Base-by-base conservation (phyloP, 495 filamentous ascomycete species). In the Daldinia caldariorum region DNA sequence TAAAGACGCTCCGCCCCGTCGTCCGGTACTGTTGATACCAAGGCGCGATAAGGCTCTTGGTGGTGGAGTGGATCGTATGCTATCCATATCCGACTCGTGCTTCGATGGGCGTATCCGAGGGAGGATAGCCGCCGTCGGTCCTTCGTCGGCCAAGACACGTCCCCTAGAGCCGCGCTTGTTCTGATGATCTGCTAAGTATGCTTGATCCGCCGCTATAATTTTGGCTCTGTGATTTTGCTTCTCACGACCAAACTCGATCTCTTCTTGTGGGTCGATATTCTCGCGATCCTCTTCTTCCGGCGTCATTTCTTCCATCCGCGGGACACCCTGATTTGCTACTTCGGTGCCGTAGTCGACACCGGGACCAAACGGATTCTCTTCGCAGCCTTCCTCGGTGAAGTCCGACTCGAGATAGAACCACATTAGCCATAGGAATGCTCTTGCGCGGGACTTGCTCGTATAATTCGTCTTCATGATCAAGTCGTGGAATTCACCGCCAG, bases 321-420 rank as follows among this genome's bases (percentile, higher is more conserved):
- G 95, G 8, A 97, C 91, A 71, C 94, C 85, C 67, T 97, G 83
- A 88, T 88, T 80, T 83, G 93, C 79, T 84, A 84, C 63, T 80
- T 91, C 78, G 9, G 83, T 62, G 78, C 89, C 77, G 74, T 90
- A 79, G 80, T 89, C 78, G 74, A 90, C 79, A 18, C 95, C 95
- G 1, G 88, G 77, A 2, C 96, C 95, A 74, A 97, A 99, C 0
- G 95, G 95, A 77, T 98, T 99, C 62, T 91, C 89, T 43, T 89
- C 81, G 41, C 93, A 92, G 59, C 90, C 92, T 67, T 97, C 91
- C 54, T 87, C 84, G 4, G 89, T 89, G 74, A 97, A 97, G 76
- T 98, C 92, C 57, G 94, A 94, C 80, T 99, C 96, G n/a, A 98
- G 83, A 78, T 99, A 98, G 83, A 92, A 97, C 95, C 95, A 99